Conservation (phyloP, 805 yeast species). For the Clavispora carvajalis region DNA sequence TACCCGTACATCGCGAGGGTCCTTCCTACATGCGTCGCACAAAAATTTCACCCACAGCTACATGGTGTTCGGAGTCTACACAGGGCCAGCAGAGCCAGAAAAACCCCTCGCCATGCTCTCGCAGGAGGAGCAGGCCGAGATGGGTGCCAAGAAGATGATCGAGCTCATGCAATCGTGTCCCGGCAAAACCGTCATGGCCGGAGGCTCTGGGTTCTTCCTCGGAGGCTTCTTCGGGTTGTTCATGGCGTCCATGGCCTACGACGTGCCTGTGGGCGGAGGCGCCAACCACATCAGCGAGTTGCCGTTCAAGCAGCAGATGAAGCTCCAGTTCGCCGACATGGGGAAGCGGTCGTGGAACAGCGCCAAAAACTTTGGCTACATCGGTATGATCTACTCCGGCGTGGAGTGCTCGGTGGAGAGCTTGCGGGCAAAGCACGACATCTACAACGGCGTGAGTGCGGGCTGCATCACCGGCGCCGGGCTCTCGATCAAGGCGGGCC, state of each 20-base stretch:
- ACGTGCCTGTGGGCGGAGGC: conserved; percentile 63
- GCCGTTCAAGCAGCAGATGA: conserved; percentile 91
- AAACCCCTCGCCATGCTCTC: conserved; percentile 67
- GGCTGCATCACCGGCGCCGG: conserved; percentile 98
- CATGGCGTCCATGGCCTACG: conserved; percentile 84
- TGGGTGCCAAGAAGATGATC: conserved; percentile 80
- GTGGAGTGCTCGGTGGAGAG: conserved; percentile 18
- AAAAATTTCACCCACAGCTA: conserved; percentile 1
- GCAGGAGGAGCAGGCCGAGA: conserved; percentile 89
- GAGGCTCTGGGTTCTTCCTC: conserved; percentile 87
- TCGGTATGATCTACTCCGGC: conserved; percentile 18
- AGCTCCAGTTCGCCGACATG: conserved; percentile 87
- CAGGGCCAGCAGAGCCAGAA: conserved; percentile 29
- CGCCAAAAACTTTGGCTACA: conserved; percentile 71
- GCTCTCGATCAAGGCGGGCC: conserved; percentile 86
- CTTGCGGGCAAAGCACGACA: conserved; percentile 58
- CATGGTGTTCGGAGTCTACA: conserved; percentile 37
- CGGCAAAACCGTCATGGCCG: conserved; percentile 86
- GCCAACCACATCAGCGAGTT: conserved; percentile 66
- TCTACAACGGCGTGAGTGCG: conserved; percentile 86
- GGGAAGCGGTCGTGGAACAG: conserved; percentile 79
- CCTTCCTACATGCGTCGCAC: too few relatives aligned
- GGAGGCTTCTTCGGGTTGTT: conserved; percentile 96
- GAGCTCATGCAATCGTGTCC: conserved; percentile 90
- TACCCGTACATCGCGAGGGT: too few relatives aligned